A percentile compares a stretch with the other conserved stretches of the same genome.
These are phyloP conservation scores for Candida nitratophila DNA, from an alignment of 805 yeast genomes.

Conservation along the genomic window DNA sequence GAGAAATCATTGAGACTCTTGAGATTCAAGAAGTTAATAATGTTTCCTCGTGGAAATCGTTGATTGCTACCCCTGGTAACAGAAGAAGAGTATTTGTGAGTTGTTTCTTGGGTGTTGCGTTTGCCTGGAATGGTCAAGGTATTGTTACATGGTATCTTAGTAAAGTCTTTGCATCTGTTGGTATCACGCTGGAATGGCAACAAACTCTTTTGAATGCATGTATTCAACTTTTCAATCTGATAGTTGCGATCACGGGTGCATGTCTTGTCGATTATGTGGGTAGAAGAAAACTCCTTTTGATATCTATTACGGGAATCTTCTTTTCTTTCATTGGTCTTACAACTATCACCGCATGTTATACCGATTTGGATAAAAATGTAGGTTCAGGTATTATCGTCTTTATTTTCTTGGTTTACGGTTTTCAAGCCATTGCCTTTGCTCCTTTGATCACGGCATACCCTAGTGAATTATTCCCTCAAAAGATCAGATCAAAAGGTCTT, in stretches of 20 bases:
- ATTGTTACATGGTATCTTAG: slow-evolving; percentile 38
- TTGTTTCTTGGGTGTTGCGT: slow-evolving; percentile 22
- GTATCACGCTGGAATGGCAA: slow-evolving; percentile 37
- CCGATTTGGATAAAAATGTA: slow-evolving; percentile 31
- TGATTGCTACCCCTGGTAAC: slow-evolving; percentile 8
- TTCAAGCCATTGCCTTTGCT: slow-evolving; percentile 30
- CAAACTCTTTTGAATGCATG: slow-evolving; percentile 47
- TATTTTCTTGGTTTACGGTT: slow-evolving; percentile 37
- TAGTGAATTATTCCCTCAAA: slow-evolving; percentile 30
- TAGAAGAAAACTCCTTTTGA: slow-evolving; percentile 30
- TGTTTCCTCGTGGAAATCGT: slow-evolving; percentile 25
- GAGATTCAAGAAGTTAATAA: slow-evolving; percentile 27
- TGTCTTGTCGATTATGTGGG: slow-evolving; percentile 22
- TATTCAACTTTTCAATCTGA: slow-evolving; percentile 40
- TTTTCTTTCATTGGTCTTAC: slow-evolving; percentile 33
- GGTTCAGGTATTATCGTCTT: slow-evolving; percentile 45
- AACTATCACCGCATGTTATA: slow-evolving; percentile 34
- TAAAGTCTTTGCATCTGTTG: slow-evolving; percentile 43
- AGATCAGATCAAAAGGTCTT: slow-evolving; percentile 21
- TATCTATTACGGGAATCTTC: slow-evolving; percentile 29
- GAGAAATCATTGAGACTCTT: slow-evolving; percentile 23
- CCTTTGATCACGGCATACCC: slow-evolving; percentile 37
- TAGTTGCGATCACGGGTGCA: slow-evolving; percentile 25
- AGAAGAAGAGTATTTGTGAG: slow-evolving; percentile 30
- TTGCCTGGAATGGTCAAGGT: slow-evolving; percentile 38